Percentiles rank a stretch among this genome's conserved stretches.
phyloP scores from a whole-genome alignment of 768 basidiomycete genomes.

The Boletellus emodensis region DNA sequence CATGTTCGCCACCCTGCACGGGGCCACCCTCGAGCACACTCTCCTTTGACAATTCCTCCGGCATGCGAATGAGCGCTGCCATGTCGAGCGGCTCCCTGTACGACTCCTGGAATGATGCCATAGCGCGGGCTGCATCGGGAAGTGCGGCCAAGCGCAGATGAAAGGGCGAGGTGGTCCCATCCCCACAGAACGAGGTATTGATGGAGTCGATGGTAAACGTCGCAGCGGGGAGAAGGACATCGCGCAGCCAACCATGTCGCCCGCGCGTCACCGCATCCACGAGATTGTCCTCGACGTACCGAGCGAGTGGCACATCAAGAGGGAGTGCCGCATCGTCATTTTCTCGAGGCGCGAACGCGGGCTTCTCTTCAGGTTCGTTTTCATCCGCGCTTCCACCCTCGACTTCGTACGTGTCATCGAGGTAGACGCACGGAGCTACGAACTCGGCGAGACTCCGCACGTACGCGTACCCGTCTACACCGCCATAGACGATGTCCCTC shows the following conservation, averaged over 20 bases:
- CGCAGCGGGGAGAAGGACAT: constrained; percentile 14
- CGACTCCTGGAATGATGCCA: constrained; percentile 8
- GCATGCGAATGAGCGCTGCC: constrained; percentile 37
- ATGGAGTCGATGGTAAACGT: neutral
- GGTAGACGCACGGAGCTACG: constrained; percentile 33
- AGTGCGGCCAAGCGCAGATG: constrained; percentile 10
- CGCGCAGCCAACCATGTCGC: constrained; percentile 36
- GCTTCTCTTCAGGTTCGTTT: neutral
- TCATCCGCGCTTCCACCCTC: neutral
- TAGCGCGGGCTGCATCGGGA: constrained; percentile 7
- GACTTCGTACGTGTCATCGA: neutral
- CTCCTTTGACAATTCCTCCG: constrained; percentile 37
- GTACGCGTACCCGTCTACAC: constrained; percentile 72
- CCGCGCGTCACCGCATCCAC: constrained; percentile 40
- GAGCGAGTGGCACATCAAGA: constrained; percentile 35
- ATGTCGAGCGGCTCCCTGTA: constrained; percentile 35
- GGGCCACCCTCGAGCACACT: constrained; percentile 25
- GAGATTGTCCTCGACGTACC: constrained; percentile 39
- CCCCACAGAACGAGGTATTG: neutral
- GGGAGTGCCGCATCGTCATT: neutral
- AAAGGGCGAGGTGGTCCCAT: constrained; percentile 1
- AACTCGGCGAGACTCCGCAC: constrained; percentile 76
- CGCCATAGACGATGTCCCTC: constrained; percentile 74
- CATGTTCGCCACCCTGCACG: constrained; percentile 26
- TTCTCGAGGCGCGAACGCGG: neutral